Conservation (phyloP, 768 basidiomycete genomes). For the Amanita rubescens region DNA sequence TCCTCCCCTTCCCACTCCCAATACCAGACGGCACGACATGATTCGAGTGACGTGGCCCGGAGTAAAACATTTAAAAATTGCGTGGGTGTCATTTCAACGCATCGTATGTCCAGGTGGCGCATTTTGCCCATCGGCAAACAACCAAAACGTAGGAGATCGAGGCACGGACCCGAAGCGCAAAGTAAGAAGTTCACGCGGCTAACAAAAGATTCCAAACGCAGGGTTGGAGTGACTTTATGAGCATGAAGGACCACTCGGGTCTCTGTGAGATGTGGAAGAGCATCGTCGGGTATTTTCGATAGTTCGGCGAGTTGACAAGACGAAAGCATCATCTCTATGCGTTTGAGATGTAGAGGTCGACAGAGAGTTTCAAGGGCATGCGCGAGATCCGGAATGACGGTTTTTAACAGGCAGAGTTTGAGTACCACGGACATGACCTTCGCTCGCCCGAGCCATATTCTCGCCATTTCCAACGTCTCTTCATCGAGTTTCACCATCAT, state of each 20-base stretch:
- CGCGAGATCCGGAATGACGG: neutral
- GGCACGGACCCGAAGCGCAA: constrained; percentile 1
- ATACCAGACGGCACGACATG: neutral
- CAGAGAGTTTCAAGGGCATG: neutral
- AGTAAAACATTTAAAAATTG: neutral
- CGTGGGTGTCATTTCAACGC: neutral
- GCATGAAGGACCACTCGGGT: neutral
- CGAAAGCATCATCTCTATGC: neutral
- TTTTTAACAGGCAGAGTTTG: neutral
- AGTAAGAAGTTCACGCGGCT: neutral
- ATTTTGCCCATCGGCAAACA: neutral
- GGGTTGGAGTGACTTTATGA: neutral
- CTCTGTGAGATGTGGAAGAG: neutral
- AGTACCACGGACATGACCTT: neutral
- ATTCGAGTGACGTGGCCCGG: neutral
- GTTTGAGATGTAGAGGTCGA: neutral
- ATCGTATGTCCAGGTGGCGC: neutral
- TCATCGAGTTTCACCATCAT: neutral
- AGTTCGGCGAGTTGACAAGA: neutral
- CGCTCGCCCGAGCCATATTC: neutral
- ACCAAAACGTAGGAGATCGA: neutral
- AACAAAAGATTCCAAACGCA: neutral
- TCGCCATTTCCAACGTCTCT: neutral
- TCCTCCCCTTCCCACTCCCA: neutral
- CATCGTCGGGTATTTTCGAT: neutral